phyloP scores from a whole-genome alignment of 2,329 filamentous ascomycete species.

The Aspergillus terreus region DNA sequence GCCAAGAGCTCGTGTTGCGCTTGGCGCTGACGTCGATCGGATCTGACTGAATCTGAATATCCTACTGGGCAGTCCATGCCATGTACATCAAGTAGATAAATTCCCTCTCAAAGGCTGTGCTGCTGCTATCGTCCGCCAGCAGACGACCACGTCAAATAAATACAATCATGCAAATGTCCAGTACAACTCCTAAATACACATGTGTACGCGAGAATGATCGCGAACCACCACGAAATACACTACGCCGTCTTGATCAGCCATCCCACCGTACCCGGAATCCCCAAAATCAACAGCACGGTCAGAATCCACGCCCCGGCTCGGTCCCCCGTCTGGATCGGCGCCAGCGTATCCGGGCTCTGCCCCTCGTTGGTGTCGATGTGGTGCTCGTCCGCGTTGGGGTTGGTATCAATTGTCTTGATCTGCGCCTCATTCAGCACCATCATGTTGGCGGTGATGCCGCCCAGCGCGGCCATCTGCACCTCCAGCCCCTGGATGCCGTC shows the following conservation, averaged over 20 bases:
- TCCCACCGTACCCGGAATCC: slow-evolving; percentile 2
- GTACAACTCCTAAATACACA: not conserved
- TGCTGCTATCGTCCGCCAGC: not conserved
- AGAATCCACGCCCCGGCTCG: slow-evolving; percentile 7
- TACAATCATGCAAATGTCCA: not conserved
- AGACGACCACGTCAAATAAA: not conserved
- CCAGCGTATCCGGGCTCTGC: not conserved
- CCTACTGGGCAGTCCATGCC: too few relatives aligned
- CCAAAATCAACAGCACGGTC: slow-evolving; percentile 1
- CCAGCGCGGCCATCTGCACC: slow-evolving; percentile 8
- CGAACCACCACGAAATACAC: not conserved
- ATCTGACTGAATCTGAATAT: too few relatives aligned
- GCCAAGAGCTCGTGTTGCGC: too few relatives aligned
- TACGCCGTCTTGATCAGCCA: slow-evolving; percentile 7
- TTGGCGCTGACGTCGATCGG: too few relatives aligned
- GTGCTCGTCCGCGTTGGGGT: slow-evolving; percentile 3
- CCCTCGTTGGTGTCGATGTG: slow-evolving; percentile 1
- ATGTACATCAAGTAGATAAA: too few relatives aligned
- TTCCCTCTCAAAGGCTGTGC: too few relatives aligned
- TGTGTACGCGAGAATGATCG: too few relatives aligned
- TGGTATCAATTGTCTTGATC: slow-evolving; percentile 4
- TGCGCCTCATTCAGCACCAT: slow-evolving; percentile 4
- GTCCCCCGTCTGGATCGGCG: slow-evolving; percentile 5
- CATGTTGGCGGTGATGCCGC: slow-evolving; percentile 5
- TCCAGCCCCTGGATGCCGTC: slow-evolving; percentile 4